A percentile compares a stretch with the other conserved stretches of the same genome.
Conservation (phyloP, 306 rosid genomes). For the Dryas octopetala region DNA sequence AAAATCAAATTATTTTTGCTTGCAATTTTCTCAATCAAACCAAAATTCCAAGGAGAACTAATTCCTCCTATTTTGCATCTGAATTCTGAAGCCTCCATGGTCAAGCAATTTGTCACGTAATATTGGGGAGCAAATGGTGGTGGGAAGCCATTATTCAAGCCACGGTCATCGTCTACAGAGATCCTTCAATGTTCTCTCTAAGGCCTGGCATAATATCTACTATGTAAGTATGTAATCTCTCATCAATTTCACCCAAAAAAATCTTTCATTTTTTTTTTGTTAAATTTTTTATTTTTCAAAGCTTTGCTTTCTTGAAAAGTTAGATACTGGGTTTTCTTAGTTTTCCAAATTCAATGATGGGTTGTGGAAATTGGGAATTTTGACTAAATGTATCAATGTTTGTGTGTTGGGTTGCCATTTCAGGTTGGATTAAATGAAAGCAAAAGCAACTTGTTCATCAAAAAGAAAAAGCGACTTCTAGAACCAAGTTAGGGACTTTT, state of each 20-base stretch:
- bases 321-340: too few species aligned
- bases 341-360: too few species aligned
- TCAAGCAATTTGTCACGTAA: neutral
- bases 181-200: neutral
- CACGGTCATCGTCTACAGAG: neutral
- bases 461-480: conserved; percentile 11
- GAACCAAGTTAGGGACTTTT: conserved; percentile 12
- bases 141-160: conserved; percentile 16
- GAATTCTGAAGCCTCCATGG: neutral
- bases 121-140: conserved; percentile 5
- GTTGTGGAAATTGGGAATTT: too few species aligned
- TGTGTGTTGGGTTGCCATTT: neutral
- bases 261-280: neutral
- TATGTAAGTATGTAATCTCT: neutral
- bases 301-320: too few species aligned
- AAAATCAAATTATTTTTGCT: too few species aligned
- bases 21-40: too few species aligned
- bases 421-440: conserved; percentile 26
- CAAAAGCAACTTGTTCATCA: conserved; percentile 5
- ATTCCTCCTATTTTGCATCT: neutral
- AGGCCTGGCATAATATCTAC: neutral
- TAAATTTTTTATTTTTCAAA: neutral
- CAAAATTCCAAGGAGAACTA: too few species aligned
- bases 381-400: too few species aligned
- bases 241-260: neutral